Base-by-base conservation (phyloP, 1,139 yeast genomes). In the Candida albicans region DNA sequence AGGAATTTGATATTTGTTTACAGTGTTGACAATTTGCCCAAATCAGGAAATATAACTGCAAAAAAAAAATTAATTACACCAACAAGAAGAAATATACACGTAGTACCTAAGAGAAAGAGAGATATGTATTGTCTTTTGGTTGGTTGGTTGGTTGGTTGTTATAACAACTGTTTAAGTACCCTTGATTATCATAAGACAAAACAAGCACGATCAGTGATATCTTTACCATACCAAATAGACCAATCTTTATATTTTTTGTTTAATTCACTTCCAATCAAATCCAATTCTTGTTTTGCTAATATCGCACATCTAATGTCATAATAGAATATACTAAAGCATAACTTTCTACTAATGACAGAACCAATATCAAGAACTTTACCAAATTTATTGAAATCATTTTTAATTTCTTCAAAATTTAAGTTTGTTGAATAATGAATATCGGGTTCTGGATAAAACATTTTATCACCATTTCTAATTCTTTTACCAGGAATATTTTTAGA, bases 221-320 rank as follows among this genome's bases (percentile, higher is more conserved):
- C 96, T 41, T 73, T 75, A 0, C 87, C 89, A 55, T 79, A 87
- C 77, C 81, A 75, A 2, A 84, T 64, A 9, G 69, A 62, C 95
- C 95, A 87, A 7, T 67, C 76, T 8, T 61, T 61, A 54, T 82
- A 87, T 51, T 73, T 79, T n/a, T 52, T 52, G 42, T 67, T 55
- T 50, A 84, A 53, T n/a, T 49, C 51, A 2, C 79, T 65, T 1
- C 68, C 68, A 4, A 47, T 49, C 6, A 55, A 52, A 37, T 66
- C 68, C 44, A 68, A 60, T 22, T 74, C 75, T 33, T 64, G 65
- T 61, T 82, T 84, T 3, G 87, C 89, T n/a, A 61, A 57, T 26
- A 87, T 78, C 0, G 96, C 89, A 13, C 83, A 68, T 39, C 76
- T 59, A 6, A 85, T 76, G 55, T 85, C 86, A 35, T 73, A 73